Evolutionary conservation across 331 rosid genomes (phyloP), one percentile per base, ranked within the genome.

Genomic region (Pyracantha coccinea): DNA sequence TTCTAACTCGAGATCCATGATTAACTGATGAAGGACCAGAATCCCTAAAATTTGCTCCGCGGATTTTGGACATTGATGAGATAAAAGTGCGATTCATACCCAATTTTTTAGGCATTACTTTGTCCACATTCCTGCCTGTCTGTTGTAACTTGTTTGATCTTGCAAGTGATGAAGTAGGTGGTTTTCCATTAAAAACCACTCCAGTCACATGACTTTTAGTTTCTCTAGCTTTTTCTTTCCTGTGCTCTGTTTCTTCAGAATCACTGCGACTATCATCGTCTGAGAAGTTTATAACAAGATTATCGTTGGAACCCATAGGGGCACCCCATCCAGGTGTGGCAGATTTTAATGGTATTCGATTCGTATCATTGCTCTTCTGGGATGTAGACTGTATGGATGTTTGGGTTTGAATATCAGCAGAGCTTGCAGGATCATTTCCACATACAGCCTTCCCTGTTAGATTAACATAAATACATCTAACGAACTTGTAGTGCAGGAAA

Each of bases 191-290:
- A 61, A 74, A 33, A 25, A 68, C 83, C 77, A 75, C 71, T 75
- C 78, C 79, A 75, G 81, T 66, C 58, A 59, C 19, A 52, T 76
- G 83, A 58, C 74, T 72, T 82, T 86, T 86, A 70, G 85, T 72
- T 83, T 73, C 80, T 64, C 35, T 57, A 71, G 72, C 79, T 57
- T 78, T 85, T n/a, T 62, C 87, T 81, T 81, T 85, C 77, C 64
- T 47, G 23, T 45, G 20, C 52, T 69, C 89, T 58, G 10, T 58
- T 35, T 72, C 68, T 54, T 92, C 98, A 80, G 85, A 68, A 69
- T 90, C 98, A 79, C 95, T 91, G 31, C 83, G 95, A 87, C 97
- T 93, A 66, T 91, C 97, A 86, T 87, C 91, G 72, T 91, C 98
- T 17, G 97, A 94, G 81, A 94, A 94, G 82, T 90, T 85, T 82